Conservation (phyloP, 208 protist species). For the Trypanosoma avium region DNA sequence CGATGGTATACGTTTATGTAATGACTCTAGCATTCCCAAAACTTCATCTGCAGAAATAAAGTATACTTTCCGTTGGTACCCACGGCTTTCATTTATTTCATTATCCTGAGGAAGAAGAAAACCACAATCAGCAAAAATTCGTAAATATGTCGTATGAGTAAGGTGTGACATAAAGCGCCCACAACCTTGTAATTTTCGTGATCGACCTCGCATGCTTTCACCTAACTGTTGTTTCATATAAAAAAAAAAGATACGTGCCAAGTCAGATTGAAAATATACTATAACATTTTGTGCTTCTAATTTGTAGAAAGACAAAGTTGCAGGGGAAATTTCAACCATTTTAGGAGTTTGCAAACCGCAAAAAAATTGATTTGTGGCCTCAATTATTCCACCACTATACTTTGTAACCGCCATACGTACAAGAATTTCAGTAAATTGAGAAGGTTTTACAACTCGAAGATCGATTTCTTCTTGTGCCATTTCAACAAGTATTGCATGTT, state of each 20-base stretch:
- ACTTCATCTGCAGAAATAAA: conserved; percentile 54
- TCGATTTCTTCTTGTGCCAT: conserved; percentile 77
- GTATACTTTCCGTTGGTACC: conserved; percentile 21
- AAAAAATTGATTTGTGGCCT: conserved; percentile 49
- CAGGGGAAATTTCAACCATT: conserved; percentile 5
- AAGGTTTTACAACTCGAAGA: conserved; percentile 55
- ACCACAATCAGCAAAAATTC: conserved; percentile 70
- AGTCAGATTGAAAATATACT: conserved; percentile 64
- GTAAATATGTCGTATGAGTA: conserved; percentile 39
- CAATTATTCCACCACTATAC: conserved; percentile 43
- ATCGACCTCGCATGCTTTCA: conserved; percentile 36
- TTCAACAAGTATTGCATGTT: conserved; percentile 37
- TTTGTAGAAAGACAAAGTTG: conserved; percentile 38
- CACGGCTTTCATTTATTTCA: conserved; percentile 1
- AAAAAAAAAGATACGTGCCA: conserved; percentile 80
- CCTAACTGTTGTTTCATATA: conserved; percentile 73
- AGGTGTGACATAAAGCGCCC: conserved; percentile 69
- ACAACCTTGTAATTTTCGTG: conserved; percentile 50
- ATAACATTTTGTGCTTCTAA: conserved; percentile 58
- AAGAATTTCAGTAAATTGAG: conserved; percentile 79
- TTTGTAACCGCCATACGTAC: conserved; percentile 50
- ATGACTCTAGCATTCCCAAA: conserved; percentile 25
- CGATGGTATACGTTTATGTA: conserved; percentile 16
- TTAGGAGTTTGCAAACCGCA: conserved; percentile 34
- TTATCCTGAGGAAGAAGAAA: conserved; percentile 38